Evolutionary conservation across 73 alveolate species (phyloP).

Genomic region (Stentor coeruleus): DNA sequence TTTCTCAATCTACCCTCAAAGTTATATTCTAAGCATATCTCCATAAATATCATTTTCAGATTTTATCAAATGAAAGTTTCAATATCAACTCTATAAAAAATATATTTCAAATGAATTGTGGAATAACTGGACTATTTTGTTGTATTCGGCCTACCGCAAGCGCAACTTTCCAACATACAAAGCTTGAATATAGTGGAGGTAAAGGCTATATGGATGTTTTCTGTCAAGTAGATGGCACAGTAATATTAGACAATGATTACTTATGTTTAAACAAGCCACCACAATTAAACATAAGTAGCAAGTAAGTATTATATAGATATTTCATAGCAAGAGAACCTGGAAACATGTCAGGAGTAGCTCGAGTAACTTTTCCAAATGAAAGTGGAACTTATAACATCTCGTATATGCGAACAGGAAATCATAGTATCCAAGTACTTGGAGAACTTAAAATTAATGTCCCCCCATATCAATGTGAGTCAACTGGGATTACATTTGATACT

Average conservation of each 20-base stretch:
- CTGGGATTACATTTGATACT: too few species aligned
- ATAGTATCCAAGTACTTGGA: too few species aligned
- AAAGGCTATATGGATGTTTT: neutral
- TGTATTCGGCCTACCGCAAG: neutral
- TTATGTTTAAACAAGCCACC: neutral
- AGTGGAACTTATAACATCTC: neutral
- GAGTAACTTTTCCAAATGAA: neutral
- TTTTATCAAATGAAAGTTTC: too few species aligned
- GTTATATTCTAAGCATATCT: too few species aligned
- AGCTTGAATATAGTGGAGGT: neutral
- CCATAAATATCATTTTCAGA: too few species aligned
- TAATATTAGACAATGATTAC: slow-evolving; percentile 3
- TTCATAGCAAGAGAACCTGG: neutral
- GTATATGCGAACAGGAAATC: too few species aligned
- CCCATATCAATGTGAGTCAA: too few species aligned
- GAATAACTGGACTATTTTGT: neutral
- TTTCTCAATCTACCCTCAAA: too few species aligned
- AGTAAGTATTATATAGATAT: neutral
- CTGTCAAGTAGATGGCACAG: neutral
- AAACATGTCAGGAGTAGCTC: neutral
- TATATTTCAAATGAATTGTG: too few species aligned
- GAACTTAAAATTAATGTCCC: too few species aligned
- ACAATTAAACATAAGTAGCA: neutral
- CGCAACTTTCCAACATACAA: neutral
- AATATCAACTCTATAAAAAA: too few species aligned